Evolutionary conservation across 495 filamentous ascomycete species (phyloP), one percentile per base, ranked within the genome.

Genomic region (Daldinia loculata): DNA sequence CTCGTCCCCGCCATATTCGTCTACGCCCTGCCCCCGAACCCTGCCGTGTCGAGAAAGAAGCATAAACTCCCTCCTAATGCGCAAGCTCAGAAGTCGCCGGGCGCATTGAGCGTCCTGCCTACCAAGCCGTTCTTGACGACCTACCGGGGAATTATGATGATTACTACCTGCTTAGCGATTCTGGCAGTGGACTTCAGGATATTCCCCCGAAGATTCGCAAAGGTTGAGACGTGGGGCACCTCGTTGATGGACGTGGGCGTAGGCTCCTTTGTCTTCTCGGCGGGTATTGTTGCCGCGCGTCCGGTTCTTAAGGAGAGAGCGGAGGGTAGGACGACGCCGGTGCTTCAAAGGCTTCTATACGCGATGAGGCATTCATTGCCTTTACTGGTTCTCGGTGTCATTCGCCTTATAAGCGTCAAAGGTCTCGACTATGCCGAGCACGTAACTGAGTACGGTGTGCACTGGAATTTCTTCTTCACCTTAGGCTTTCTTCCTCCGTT

Each of bases 391-490:
- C 83, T 99, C 15, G 95, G 95, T 19, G 68, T 97, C 43, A 83
- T 95, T 57, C 88, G 95, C 24, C 80, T 98, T 17, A 90, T 91
- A 61, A 97, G 89, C 72, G 94, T 98, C 74, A 99, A 98, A 80
- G 92, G 93, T 9, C 82, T 97, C 24, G 94, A 98, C 75, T 98
- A 98, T 76, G 94, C 94, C 2, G 95, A 98, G 78, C 95, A 99
- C 80, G 93, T 98, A 38, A 95, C 93, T 1, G 95, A 99, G 72
- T 99, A 99, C 74, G 95, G 95, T 32, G 93, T 98, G 11, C 95
- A 99, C 78, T 99, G 95, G 95, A 99, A 99, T 79, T 99, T 99
- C 79, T 99, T 99, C 83, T 98, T 99, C 80, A 99, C 95, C 0
- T 82, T 99, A 11, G 95, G 89, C 4, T 87, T 98, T 27, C 80